Percentiles rank a stretch among this genome's conserved stretches.
Conservation (phyloP, 2,329 filamentous ascomycete species). For the Exophiala lecanii-corni region DNA sequence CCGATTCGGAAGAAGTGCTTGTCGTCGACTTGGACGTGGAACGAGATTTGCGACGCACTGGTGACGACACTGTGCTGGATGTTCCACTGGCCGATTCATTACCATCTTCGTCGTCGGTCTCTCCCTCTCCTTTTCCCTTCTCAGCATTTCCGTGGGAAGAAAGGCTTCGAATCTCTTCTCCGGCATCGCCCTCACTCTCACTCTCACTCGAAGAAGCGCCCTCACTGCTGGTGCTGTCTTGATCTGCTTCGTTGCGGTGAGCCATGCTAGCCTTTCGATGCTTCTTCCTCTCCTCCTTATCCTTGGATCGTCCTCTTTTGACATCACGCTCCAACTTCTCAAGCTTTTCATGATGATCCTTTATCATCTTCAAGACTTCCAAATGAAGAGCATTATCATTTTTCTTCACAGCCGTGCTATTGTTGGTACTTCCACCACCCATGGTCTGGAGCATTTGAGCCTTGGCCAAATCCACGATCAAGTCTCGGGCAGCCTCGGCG, state of each 20-base stretch:
- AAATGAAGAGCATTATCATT: slow-evolving; percentile 6
- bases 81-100: too few relatives aligned
- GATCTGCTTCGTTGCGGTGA: too few relatives aligned
- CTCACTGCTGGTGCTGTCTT: neutral
- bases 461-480: slow-evolving; percentile 18
- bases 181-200: neutral
- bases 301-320: neutral
- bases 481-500: slow-evolving; percentile 13
- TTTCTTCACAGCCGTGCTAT: neutral
- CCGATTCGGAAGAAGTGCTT: too few relatives aligned
- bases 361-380: slow-evolving; percentile 17
- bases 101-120: too few relatives aligned
- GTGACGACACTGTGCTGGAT: too few relatives aligned
- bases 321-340: slow-evolving; percentile 2
- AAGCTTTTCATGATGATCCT: slow-evolving; percentile 12
- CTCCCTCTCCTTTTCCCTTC: too few relatives aligned
- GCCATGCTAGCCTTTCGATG: too few relatives aligned
- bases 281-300: neutral
- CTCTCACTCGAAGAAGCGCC: neutral
- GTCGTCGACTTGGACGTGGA: too few relatives aligned
- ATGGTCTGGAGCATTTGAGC: slow-evolving; percentile 11
- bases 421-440: neutral
- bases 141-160: too few relatives aligned
- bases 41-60: too few relatives aligned
- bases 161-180: too few relatives aligned